Percentiles rank a stretch among this genome's conserved stretches.
Evolutionary conservation across 2,329 filamentous ascomycete species (phyloP).

Genomic region (Karstenula rhodostoma): DNA sequence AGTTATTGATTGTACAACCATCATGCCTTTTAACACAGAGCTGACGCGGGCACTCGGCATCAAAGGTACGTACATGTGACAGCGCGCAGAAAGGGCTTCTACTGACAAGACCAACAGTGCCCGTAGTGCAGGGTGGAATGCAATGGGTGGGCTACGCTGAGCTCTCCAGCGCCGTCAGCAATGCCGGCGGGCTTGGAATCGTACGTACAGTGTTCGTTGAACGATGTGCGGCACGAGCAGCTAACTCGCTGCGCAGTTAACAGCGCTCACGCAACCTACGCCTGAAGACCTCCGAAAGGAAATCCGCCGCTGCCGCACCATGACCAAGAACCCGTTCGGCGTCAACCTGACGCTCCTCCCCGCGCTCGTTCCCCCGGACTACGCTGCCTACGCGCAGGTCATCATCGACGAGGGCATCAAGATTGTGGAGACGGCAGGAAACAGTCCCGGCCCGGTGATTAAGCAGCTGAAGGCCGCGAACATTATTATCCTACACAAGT

Average conservation of each 20-base stretch:
- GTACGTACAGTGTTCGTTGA: conserved; percentile 33
- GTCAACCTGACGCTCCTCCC: conserved; percentile 97
- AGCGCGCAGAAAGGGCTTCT: conserved; percentile 4
- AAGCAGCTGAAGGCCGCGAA: conserved; percentile 82
- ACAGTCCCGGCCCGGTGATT: conserved; percentile 90
- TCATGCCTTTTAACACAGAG: conserved; percentile 71
- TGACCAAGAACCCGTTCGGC: conserved; percentile 83
- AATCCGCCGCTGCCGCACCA: conserved; percentile 82
- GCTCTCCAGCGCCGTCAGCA: conserved; percentile 72
- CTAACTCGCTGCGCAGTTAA: conserved; percentile 60
- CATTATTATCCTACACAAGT: conserved; percentile 90
- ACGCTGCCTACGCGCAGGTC: conserved; percentile 87
- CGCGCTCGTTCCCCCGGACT: conserved; percentile 88
- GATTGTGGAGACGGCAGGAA: conserved; percentile 92
- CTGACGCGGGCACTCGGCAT: conserved; percentile 69
- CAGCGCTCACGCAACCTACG: conserved; percentile 89
- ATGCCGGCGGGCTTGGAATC: conserved; percentile 79
- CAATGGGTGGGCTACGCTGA: conserved; percentile 85
- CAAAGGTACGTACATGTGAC: conserved; percentile 44
- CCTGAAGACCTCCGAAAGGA: conserved; percentile 92
- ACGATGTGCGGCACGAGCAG: neutral
- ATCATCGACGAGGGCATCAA: conserved; percentile 92
- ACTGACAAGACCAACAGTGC: conserved; percentile 66
- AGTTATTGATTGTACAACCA: neutral
- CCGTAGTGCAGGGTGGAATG: conserved; percentile 87